Evolutionary conservation across 176 grass and related monocot species (phyloP).

Genomic region (Aegilops bicornis): DNA sequence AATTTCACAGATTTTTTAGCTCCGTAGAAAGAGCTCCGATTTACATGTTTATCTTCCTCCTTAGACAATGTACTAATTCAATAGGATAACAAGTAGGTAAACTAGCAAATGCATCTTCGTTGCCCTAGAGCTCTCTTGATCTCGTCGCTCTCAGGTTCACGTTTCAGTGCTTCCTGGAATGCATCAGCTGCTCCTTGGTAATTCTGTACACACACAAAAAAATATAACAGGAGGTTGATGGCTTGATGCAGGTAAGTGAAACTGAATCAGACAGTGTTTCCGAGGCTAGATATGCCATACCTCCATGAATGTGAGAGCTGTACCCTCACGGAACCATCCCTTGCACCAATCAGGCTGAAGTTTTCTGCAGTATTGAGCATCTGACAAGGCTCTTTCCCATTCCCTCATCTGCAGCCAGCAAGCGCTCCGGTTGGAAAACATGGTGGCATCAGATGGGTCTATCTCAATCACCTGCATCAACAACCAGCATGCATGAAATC

Average conservation of each 20-base stretch:
- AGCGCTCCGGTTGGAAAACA: background rate
- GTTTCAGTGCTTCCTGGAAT: background rate
- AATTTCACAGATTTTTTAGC: too few species aligned
- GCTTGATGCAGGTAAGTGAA: background rate
- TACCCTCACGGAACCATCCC: background rate
- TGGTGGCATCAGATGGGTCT: background rate
- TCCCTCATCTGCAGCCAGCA: background rate
- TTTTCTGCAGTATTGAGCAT: background rate
- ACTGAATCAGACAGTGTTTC: background rate
- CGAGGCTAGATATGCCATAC: background rate
- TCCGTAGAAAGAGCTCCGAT: too few species aligned
- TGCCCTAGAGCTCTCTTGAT: conserved; percentile 3
- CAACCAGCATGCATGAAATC: background rate
- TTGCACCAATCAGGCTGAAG: background rate
- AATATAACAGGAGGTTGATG: background rate
- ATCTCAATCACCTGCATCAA: background rate
- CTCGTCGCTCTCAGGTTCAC: background rate
- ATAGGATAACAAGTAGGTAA: background rate
- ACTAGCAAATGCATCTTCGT: background rate
- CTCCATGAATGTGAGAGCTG: background rate
- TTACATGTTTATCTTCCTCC: background rate
- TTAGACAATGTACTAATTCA: background rate
- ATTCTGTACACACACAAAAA: background rate
- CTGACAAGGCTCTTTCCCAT: background rate
- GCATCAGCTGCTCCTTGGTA: conserved; percentile 3